A percentile compares a stretch with the other conserved stretches of the same genome.
These are phyloP conservation scores for Monilinia aucupariae DNA, from an alignment of 2,329 filamentous ascomycete genomes.

Conservation along the genomic window DNA sequence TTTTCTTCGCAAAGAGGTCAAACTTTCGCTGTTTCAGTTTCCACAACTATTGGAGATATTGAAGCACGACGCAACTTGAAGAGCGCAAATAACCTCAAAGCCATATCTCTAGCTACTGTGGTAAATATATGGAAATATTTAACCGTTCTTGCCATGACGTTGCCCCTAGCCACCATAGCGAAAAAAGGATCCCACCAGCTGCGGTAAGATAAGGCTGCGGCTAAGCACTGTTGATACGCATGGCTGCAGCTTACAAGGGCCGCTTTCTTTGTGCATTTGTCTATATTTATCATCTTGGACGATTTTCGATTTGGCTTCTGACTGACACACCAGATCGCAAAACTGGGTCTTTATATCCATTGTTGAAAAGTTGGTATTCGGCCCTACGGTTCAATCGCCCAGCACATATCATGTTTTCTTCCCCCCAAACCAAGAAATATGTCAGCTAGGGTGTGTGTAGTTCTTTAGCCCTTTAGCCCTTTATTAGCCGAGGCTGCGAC, in stretches of 20 bases:
- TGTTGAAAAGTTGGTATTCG: background rate
- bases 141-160: background rate
- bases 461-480: no score
- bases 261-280: background rate
- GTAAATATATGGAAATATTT: background rate
- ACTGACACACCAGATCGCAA: background rate
- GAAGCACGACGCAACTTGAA: background rate
- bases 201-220: slow-evolving; percentile 11
- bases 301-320: background rate
- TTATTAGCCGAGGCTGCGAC: background rate
- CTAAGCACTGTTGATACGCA: slow-evolving; percentile 1
- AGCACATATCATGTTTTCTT: background rate
- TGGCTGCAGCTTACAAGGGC: background rate
- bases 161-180: background rate
- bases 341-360: background rate
- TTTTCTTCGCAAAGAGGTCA: background rate
- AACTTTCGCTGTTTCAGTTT: background rate
- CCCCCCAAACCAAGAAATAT: background rate
- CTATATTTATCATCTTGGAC: background rate
- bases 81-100: background rate
- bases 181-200: slow-evolving; percentile 2
- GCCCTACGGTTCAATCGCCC: background rate
- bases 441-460: no score
- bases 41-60: background rate
- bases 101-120: background rate